These are phyloP conservation scores for Aureobasidium lini DNA, from an alignment of 2,329 filamentous ascomycete species.

Conservation along the genomic window DNA sequence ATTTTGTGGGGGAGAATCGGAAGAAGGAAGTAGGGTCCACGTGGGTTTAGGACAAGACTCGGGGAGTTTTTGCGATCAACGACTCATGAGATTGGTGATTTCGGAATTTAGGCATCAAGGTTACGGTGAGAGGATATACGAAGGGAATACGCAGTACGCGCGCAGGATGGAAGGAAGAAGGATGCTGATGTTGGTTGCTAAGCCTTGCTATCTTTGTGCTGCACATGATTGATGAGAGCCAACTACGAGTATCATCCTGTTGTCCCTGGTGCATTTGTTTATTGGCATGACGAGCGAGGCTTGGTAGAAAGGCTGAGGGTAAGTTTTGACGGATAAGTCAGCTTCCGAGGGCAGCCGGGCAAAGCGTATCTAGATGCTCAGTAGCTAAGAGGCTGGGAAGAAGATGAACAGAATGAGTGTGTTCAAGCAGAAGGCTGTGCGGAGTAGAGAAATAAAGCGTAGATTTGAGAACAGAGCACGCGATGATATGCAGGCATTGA, in stretches of 20 bases:
- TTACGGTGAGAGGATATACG: neutral
- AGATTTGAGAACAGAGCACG: neutral
- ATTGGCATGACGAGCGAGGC: constrained; percentile 12
- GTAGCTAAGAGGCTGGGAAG: neutral
- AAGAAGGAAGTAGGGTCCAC: neutral
- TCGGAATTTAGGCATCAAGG: neutral
- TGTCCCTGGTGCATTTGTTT: neutral
- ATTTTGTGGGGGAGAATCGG: no score
- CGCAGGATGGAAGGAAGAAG: neutral
- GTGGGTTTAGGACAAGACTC: neutral
- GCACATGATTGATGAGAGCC: neutral
- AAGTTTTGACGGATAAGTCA: constrained; percentile 6
- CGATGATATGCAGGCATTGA: neutral
- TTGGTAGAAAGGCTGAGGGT: constrained; percentile 2
- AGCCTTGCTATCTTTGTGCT: neutral
- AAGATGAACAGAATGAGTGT: neutral
- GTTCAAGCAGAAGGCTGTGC: neutral
- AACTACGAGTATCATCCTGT: neutral
- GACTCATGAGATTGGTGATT: neutral
- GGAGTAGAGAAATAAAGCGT: neutral
- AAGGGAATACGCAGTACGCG: neutral
- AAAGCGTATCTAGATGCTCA: neutral
- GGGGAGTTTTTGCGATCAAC: neutral
- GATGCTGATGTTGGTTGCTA: neutral
- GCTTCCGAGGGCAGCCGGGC: constrained; percentile 7